Percentiles rank a stretch among this genome's conserved stretches.
phyloP scores from a whole-genome alignment of 1,139 yeast species.

The Diutina scorzettiae region DNA sequence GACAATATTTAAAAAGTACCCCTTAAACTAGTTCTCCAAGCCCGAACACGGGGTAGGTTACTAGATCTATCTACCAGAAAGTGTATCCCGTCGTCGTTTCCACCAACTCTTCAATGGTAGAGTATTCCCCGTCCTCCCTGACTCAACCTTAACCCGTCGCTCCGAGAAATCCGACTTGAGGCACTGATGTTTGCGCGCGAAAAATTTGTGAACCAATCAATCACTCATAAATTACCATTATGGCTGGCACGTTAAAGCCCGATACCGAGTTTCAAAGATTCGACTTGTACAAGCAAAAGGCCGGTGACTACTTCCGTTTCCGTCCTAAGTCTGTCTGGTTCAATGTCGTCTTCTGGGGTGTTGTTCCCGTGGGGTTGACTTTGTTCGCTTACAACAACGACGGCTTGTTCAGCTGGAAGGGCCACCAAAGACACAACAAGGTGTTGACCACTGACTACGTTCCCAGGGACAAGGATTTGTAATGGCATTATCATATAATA shows the following conservation, averaged over 20 bases:
- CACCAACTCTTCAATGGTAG: too few relatives aligned
- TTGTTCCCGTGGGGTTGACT: constrained; percentile 26
- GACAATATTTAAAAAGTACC: background rate
- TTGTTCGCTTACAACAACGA: constrained; percentile 27
- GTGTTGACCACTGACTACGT: constrained; percentile 28
- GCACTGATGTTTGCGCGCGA: background rate
- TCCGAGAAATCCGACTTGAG: too few relatives aligned
- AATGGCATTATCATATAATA: too few relatives aligned
- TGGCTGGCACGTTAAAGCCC: constrained; percentile 37
- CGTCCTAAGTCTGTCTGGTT: constrained; percentile 28
- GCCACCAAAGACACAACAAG: constrained; percentile 26
- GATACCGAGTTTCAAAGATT: constrained; percentile 33
- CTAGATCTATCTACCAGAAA: too few relatives aligned
- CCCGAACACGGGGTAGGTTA: too few relatives aligned
- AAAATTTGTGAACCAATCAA: constrained; percentile 2
- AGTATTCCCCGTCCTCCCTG: too few relatives aligned
- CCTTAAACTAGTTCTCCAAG: too few relatives aligned
- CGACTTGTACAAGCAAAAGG: constrained; percentile 31
- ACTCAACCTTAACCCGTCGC: too few relatives aligned
- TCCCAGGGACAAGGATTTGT: constrained; percentile 37
- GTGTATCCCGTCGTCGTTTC: too few relatives aligned
- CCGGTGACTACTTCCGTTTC: constrained; percentile 34
- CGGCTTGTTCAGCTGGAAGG: constrained; percentile 22
- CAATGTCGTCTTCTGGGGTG: constrained; percentile 26
- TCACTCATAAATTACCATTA: constrained; percentile 9